phyloP scores from a whole-genome alignment of 139 green algal genomes.

The Tetratostichococcus sp. region DNA sequence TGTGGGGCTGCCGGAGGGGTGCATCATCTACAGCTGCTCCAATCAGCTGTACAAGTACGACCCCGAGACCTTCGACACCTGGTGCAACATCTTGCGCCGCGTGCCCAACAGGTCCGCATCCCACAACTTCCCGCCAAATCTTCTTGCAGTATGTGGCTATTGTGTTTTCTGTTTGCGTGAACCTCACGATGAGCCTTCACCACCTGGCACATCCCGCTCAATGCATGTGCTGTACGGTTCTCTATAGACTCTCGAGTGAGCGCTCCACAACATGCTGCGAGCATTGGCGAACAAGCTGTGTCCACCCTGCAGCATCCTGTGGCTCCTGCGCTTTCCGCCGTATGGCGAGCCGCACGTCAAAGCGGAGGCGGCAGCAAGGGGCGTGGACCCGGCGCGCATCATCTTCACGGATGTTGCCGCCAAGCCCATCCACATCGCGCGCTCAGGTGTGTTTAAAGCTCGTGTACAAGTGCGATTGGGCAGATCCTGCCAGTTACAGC shows the following conservation, averaged over 20 bases:
- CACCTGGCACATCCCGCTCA: too few species aligned
- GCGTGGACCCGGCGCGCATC: constrained; percentile 65
- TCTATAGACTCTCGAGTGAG: too few species aligned
- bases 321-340: constrained; percentile 87
- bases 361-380: constrained; percentile 35
- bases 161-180: too few species aligned
- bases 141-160: too few species aligned
- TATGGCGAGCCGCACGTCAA: constrained; percentile 68
- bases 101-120: neutral
- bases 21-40: constrained; percentile 75
- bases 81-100: constrained; percentile 69
- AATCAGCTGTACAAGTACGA: constrained; percentile 94
- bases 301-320: constrained; percentile 59
- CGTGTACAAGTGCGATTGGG: too few species aligned
- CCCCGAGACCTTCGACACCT: constrained; percentile 78
- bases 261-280: too few species aligned
- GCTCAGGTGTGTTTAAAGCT: constrained; percentile 35
- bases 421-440: constrained; percentile 79
- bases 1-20: constrained; percentile 71
- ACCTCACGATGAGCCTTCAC: too few species aligned
- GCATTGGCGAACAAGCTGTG: too few species aligned
- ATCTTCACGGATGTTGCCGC: constrained; percentile 90
- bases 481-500: too few species aligned
- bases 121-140: too few species aligned
- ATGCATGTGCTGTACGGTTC: too few species aligned